A percentile compares a stretch with the other conserved stretches of the same genome.
Conservation (phyloP, 169 alveolate genomes). For the Neospora caninum region DNA sequence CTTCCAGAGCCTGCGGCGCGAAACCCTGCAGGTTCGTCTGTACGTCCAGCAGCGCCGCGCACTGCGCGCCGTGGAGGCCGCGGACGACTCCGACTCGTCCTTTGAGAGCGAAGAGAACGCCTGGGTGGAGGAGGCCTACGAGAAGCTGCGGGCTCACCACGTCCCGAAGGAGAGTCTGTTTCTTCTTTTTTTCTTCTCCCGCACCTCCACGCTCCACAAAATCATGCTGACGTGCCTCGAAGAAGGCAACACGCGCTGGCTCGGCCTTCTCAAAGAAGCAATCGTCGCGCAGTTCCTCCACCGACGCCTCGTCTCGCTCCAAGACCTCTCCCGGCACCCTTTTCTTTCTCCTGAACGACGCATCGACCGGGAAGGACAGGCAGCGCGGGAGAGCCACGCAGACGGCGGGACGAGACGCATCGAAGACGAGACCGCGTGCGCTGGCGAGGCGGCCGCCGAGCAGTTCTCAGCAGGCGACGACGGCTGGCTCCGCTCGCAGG, state of each 20-base stretch:
- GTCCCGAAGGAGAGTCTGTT: conserved; percentile 45
- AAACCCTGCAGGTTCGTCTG: conserved; percentile 60
- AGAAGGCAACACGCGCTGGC: conserved; percentile 63
- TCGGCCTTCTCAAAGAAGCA: conserved; percentile 57
- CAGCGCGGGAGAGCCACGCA: no score
- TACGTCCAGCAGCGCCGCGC: conserved; percentile 61
- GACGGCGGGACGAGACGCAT: no score
- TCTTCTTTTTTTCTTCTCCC: conserved; percentile 41
- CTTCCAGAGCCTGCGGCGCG: conserved; percentile 53
- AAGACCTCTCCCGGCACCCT: neutral
- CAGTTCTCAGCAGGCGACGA: no score
- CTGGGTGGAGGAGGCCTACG: conserved; percentile 54
- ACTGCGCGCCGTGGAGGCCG: neutral
- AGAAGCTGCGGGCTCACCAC: conserved; percentile 38
- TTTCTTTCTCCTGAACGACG: neutral
- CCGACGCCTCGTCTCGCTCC: conserved; percentile 34
- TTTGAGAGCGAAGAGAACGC: conserved; percentile 26
- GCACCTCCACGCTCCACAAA: conserved; percentile 46
- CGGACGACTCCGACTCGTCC: neutral
- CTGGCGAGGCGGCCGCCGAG: no score
- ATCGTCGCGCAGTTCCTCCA: conserved; percentile 50
- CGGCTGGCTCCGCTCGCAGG: no score
- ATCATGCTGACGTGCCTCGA: conserved; percentile 36
- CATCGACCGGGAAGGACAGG: neutral
- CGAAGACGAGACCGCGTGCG: no score